Conservation (phyloP, 768 basidiomycete species). For the Suillus americanus region DNA sequence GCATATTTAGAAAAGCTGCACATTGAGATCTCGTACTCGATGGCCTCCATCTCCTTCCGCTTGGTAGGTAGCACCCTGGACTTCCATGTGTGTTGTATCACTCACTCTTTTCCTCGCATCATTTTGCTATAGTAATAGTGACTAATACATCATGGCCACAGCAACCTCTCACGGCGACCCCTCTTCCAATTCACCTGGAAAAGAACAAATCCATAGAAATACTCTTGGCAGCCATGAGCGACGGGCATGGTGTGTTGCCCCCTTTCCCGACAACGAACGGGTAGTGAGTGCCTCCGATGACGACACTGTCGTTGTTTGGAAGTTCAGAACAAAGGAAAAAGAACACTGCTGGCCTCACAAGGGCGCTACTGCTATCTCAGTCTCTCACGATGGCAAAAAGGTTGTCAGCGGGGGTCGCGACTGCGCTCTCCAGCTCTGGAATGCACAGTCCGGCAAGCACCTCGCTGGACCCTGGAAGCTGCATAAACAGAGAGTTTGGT, state of each 20-base stretch:
- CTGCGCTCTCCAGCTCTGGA: constrained; percentile 21
- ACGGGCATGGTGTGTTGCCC: constrained; percentile 1
- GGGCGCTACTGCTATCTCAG: constrained; percentile 20
- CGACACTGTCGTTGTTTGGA: neutral
- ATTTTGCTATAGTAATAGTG: neutral
- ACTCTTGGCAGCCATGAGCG: neutral
- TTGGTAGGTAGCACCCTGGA: neutral
- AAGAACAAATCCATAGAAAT: neutral
- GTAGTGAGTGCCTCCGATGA: constrained; percentile 5
- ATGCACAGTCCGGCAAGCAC: constrained; percentile 15
- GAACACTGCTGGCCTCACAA: neutral
- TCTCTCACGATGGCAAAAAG: constrained; percentile 18
- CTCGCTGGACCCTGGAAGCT: constrained; percentile 18
- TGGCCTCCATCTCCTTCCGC: neutral
- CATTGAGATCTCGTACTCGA: neutral
- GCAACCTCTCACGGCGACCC: neutral
- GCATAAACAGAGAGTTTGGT: constrained; percentile 10
- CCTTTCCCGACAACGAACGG: neutral
- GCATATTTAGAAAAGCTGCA: neutral
- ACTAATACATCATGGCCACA: neutral
- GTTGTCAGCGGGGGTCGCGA: constrained; percentile 24
- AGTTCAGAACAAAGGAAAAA: neutral
- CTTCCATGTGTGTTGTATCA: neutral
- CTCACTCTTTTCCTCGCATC: neutral
- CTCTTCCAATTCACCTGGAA: neutral